These are phyloP conservation scores for Podila epigama DNA, from an alignment of 192 early-diverging fungal genomes.

Conservation along the genomic window DNA sequence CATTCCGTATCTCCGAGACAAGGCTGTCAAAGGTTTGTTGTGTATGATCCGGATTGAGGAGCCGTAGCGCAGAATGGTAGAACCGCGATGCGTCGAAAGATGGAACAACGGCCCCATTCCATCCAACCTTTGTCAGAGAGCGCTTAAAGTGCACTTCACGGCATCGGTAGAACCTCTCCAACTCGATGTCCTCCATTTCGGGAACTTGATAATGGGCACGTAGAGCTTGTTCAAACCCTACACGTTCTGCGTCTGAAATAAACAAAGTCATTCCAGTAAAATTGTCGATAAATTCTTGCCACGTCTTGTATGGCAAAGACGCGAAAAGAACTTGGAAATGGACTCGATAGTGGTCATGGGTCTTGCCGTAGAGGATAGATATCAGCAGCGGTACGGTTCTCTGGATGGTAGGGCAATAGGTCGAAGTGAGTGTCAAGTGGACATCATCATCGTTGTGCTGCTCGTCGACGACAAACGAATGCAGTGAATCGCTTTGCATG, in stretches of 20 bases:
- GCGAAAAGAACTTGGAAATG: conserved; percentile 12
- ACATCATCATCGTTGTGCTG: conserved; percentile 3
- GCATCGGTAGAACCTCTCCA: conserved; percentile 6
- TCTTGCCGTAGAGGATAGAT: conserved; percentile 13
- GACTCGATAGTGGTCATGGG: not conserved
- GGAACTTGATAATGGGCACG: not conserved
- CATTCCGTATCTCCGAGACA: not conserved
- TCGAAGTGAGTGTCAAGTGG: conserved; percentile 15
- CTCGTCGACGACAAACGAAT: not conserved
- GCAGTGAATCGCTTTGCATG: conserved; percentile 19
- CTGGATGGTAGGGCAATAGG: conserved; percentile 1
- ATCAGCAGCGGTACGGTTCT: conserved; percentile 13
- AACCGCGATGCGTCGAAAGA: not conserved
- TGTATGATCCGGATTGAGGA: not conserved
- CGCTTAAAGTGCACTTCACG: conserved; percentile 21
- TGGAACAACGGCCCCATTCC: not conserved
- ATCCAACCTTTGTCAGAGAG: not conserved
- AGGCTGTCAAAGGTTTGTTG: not conserved
- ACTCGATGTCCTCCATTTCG: not conserved
- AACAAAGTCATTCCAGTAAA: conserved; percentile 23
- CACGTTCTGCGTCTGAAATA: conserved; percentile 23
- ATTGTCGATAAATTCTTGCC: not conserved
- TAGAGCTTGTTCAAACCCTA: conserved; percentile 13
- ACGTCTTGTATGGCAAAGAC: conserved; percentile 4
- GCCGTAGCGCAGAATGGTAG: not conserved